Conservation (phyloP, 176 grass and related monocot species). For the Typha latifolia region DNA sequence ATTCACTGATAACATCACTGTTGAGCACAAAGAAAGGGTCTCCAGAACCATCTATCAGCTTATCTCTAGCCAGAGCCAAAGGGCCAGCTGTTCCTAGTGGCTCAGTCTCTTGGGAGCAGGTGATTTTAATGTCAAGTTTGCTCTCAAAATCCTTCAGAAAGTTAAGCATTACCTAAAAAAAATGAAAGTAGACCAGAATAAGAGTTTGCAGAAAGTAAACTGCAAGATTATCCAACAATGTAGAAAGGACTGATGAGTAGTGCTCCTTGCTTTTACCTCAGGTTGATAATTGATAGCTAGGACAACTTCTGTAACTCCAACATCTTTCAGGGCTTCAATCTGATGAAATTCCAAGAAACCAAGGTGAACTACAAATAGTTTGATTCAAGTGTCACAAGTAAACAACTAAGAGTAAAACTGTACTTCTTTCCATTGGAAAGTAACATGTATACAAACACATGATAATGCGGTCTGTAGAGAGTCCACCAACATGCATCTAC, state of each 20-base stretch:
- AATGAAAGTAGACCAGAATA: conserved; percentile 4
- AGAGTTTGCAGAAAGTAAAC: background rate
- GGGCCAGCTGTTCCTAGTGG: conserved; percentile 69
- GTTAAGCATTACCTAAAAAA: conserved; percentile 66
- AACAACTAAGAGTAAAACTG: no score
- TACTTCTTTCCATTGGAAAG: background rate
- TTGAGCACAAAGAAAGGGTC: conserved; percentile 88
- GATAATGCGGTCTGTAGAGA: background rate
- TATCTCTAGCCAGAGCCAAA: conserved; percentile 60
- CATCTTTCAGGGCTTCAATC: conserved; percentile 85
- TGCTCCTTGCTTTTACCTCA: conserved; percentile 40
- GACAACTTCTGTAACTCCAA: conserved; percentile 80
- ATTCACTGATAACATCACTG: conserved; percentile 85
- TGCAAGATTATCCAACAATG: background rate
- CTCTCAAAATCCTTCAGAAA: conserved; percentile 85
- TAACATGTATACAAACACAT: background rate
- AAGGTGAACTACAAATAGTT: no score
- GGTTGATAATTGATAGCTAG: conserved; percentile 88
- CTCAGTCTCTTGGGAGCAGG: conserved; percentile 81
- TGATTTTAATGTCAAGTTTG: conserved; percentile 79
- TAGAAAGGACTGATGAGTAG: conserved; percentile 6
- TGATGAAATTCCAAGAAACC: conserved; percentile 8
- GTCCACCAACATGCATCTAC: conserved; percentile 33
- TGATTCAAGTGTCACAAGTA: no score
- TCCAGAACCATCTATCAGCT: conserved; percentile 50